Conservation (phyloP, 305 asterid species). For the Rubia occidens region DNA sequence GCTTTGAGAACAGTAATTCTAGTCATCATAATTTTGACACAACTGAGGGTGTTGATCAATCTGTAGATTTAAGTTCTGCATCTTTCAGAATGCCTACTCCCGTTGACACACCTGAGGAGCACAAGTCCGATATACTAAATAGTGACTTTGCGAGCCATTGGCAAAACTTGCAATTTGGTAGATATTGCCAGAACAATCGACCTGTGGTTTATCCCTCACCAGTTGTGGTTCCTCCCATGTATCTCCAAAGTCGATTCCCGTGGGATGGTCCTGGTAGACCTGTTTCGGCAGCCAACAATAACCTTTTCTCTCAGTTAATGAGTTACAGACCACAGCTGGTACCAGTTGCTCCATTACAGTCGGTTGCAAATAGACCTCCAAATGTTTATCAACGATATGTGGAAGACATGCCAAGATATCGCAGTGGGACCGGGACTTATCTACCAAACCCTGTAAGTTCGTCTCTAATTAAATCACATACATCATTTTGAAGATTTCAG, state of each 20-base stretch:
- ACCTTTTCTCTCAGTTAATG: constrained; percentile 59
- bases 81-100: constrained; percentile 42
- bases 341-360: constrained; percentile 62
- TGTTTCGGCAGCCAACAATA: constrained; percentile 42
- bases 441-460: constrained; percentile 90
- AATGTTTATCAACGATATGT: constrained; percentile 50
- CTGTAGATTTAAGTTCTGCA: constrained; percentile 41
- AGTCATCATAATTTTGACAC: constrained; percentile 39
- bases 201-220: constrained; percentile 58
- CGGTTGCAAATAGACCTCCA: constrained; percentile 59
- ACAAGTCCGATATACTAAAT: constrained; percentile 67
- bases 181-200: constrained; percentile 75
- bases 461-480: background rate
- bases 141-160: constrained; percentile 90
- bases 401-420: constrained; percentile 82
- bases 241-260: constrained; percentile 68
- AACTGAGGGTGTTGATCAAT: constrained; percentile 40
- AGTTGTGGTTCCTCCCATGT: constrained; percentile 74
- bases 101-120: constrained; percentile 40
- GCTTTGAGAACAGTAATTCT: constrained; percentile 37
- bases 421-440: constrained; percentile 94
- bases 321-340: constrained; percentile 56
- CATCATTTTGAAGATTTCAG: background rate
- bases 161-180: constrained; percentile 80
- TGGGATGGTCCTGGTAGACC: constrained; percentile 86